Percentiles rank a stretch among this genome's conserved stretches.
Evolutionary conservation across 331 rosid genomes (phyloP).

Genomic region (Prunus yedoensis): DNA sequence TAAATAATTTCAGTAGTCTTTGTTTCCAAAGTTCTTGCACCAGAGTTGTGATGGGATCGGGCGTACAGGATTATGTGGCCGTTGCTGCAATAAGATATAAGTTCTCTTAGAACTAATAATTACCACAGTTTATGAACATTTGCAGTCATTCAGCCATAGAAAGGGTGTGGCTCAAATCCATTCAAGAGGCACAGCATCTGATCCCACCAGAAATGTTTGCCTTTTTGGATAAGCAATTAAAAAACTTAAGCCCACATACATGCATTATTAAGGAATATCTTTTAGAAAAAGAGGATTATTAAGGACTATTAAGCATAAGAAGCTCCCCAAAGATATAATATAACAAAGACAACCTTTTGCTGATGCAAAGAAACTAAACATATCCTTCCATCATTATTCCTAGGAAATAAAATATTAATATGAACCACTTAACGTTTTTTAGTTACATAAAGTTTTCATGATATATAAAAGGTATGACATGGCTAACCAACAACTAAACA

Average conservation of each 20-base stretch:
- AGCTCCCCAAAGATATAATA: not conserved
- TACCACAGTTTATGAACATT: not conserved
- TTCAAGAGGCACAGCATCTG: slow-evolving; percentile 16
- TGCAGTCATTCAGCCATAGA: not conserved
- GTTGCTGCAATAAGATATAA: slow-evolving; percentile 59
- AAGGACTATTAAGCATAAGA: not conserved
- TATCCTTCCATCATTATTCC: not conserved
- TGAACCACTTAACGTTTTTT: not conserved
- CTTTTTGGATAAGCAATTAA: not conserved
- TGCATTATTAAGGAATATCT: slow-evolving; percentile 7
- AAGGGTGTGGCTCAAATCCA: not conserved
- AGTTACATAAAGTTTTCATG: not conserved
- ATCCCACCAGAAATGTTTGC: not conserved
- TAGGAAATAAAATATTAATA: not conserved
- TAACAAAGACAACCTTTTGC: not conserved
- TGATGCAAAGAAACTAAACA: not conserved
- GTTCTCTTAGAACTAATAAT: slow-evolving; percentile 18
- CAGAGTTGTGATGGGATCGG: slow-evolving; percentile 90
- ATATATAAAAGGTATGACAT: not conserved
- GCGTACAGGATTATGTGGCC: slow-evolving; percentile 85
- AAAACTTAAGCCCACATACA: not conserved
- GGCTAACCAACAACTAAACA: slow-evolving; percentile 5
- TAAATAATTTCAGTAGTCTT: slow-evolving; percentile 50
- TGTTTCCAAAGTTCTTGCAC: slow-evolving; percentile 89
- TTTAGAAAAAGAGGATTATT: not conserved